These are phyloP conservation scores for Schwanniomyces yamadae DNA, from an alignment of 805 yeast species.

Conservation along the genomic window DNA sequence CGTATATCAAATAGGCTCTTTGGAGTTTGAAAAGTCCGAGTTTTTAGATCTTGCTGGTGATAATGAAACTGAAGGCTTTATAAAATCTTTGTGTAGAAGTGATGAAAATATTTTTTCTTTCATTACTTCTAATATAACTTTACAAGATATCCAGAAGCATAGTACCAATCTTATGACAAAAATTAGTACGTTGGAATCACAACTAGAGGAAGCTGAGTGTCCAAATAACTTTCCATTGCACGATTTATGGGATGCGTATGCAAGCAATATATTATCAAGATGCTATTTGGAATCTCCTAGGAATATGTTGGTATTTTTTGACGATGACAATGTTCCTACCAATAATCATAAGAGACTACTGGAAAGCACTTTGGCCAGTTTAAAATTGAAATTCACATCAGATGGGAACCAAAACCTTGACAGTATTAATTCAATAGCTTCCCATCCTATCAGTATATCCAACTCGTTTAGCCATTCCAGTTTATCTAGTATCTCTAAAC, in stretches of 20 bases:
- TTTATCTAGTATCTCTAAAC: conserved; percentile 21
- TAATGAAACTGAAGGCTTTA: conserved; percentile 57
- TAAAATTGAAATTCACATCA: conserved; percentile 32
- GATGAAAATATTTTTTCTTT: conserved; percentile 37
- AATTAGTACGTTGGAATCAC: conserved; percentile 27
- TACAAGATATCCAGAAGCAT: conserved; percentile 43
- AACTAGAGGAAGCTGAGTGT: conserved; percentile 31
- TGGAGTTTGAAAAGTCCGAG: conserved; percentile 53
- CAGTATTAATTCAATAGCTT: conserved; percentile 1
- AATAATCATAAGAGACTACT: conserved; percentile 26
- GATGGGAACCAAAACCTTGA: conserved; percentile 9
- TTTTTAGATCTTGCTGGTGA: conserved; percentile 38
- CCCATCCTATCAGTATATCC: conserved; percentile 8
- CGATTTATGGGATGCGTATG: conserved; percentile 36
- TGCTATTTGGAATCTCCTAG: conserved; percentile 31
- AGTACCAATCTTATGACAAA: conserved; percentile 32
- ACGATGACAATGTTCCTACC: conserved; percentile 21
- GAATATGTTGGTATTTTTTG: conserved; percentile 31
- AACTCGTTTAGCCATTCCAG: conserved; percentile 23
- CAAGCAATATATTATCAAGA: conserved; percentile 27
- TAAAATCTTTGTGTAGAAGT: conserved; percentile 37
- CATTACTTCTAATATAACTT: conserved; percentile 41
- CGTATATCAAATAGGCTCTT: conserved; percentile 45
- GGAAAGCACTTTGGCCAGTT: conserved; percentile 30
- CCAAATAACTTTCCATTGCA: conserved; percentile 28